A percentile compares a stretch with the other conserved stretches of the same genome.
phyloP scores from a whole-genome alignment of 169 alveolate genomes.

The Amoebophrya sp. region DNA sequence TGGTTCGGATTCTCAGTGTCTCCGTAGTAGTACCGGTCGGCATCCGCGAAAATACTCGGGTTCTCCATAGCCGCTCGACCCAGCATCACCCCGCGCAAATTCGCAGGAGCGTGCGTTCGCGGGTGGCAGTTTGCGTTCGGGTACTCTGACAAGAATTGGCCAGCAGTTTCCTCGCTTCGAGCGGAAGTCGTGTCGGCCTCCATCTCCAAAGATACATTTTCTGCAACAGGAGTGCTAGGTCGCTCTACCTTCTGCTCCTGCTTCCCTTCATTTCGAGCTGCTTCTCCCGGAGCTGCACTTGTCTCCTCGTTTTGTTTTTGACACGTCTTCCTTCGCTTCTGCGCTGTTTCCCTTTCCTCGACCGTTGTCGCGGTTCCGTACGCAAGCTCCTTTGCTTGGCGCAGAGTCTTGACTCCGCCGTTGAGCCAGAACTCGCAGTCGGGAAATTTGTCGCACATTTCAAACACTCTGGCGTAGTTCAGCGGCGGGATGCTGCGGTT shows the following conservation, averaged over 20 bases:
- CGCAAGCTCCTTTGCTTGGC: constrained; percentile 55
- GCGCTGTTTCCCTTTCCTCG: no score
- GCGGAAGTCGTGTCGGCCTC: no score
- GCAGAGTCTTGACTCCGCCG: constrained; percentile 75
- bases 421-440: constrained; percentile 70
- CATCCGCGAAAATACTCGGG: constrained; percentile 50
- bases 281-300: no score
- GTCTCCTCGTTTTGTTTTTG: no score
- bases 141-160: neutral
- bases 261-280: constrained; percentile 35
- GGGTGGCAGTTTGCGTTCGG: neutral
- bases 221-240: no score
- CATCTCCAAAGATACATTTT: no score
- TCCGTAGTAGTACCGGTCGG: constrained; percentile 49
- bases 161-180: neutral
- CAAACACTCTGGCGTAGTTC: constrained; percentile 77
- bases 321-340: no score
- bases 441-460: constrained; percentile 75
- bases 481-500: constrained; percentile 85
- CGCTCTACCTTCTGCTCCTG: constrained; percentile 4
- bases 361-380: constrained; percentile 41
- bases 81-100: constrained; percentile 52
- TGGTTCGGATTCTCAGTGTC: neutral
- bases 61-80: constrained; percentile 54
- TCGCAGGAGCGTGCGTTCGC: neutral